A percentile compares a stretch with the other conserved stretches of the same genome.
These are phyloP conservation scores for Adansonia digitata DNA, from an alignment of 345 rosid species.

Conservation along the genomic window DNA sequence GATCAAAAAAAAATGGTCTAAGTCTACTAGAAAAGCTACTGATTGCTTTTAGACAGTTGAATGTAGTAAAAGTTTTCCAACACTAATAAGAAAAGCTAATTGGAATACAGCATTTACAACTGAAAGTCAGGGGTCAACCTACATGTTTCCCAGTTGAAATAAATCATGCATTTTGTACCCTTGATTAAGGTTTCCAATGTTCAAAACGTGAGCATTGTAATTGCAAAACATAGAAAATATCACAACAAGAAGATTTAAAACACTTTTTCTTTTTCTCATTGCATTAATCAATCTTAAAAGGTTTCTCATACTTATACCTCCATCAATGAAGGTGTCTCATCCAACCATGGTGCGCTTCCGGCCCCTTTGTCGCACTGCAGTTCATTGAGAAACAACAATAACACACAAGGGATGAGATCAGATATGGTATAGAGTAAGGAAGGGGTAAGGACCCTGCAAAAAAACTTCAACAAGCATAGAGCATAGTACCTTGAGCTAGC, in stretches of 20 bases:
- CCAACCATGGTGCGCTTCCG: conserved; percentile 95
- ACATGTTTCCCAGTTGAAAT: background rate
- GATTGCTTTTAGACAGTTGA: background rate
- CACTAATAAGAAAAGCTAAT: background rate
- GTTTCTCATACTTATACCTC: background rate
- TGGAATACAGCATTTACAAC: background rate
- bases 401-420: conserved; percentile 10
- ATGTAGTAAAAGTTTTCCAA: background rate
- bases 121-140: background rate
- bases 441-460: background rate
- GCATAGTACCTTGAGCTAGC: conserved; percentile 78
- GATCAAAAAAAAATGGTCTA: too few species aligned
- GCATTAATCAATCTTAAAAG: background rate
- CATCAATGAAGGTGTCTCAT: conserved; percentile 24
- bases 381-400: conserved; percentile 6
- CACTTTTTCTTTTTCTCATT: background rate
- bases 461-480: background rate
- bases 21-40: background rate
- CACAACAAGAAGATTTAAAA: background rate
- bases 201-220: background rate
- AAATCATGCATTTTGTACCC: background rate
- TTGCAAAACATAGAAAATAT: background rate
- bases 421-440: background rate
- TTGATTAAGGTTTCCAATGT: background rate
- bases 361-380: conserved; percentile 80